Percentiles rank a stretch among this genome's conserved stretches.
Evolutionary conservation across 2,329 filamentous ascomycete genomes (phyloP).

Genomic region (Fusarium sp.): DNA sequence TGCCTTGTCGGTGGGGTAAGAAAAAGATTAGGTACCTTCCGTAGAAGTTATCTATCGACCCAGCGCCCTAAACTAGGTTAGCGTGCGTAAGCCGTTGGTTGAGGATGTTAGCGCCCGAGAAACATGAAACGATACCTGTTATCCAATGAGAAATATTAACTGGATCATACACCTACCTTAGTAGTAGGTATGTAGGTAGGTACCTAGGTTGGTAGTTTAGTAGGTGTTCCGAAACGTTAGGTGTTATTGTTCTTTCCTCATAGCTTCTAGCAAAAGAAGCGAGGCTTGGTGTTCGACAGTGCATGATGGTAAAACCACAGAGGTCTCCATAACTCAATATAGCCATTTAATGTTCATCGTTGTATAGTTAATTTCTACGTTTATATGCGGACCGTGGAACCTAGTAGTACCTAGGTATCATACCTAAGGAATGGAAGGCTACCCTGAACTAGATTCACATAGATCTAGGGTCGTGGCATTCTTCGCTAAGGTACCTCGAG

Average conservation of each 20-base stretch:
- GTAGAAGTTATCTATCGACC: background rate
- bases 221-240: background rate
- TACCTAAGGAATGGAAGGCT: background rate
- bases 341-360: background rate
- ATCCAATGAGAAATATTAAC: background rate
- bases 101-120: conserved; percentile 44
- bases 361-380: background rate
- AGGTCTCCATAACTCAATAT: background rate
- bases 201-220: too few relatives aligned
- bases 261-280: background rate
- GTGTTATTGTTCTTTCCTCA: background rate
- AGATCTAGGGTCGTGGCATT: background rate
- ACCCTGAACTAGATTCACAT: background rate
- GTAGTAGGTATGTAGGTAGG: too few relatives aligned
- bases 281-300: background rate
- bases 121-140: conserved; percentile 44
- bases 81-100: conserved; percentile 40
- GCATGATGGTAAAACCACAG: background rate
- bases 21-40: background rate
- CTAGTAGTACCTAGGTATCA: background rate
- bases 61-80: conserved; percentile 29
- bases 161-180: too few relatives aligned
- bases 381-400: background rate
- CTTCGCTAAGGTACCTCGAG: background rate
- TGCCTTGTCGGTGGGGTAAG: conserved; percentile 23